A percentile compares a stretch with the other conserved stretches of the same genome.
These are phyloP conservation scores for Leccinum fibrillosum DNA, from an alignment of 768 basidiomycete genomes.

Conservation along the genomic window DNA sequence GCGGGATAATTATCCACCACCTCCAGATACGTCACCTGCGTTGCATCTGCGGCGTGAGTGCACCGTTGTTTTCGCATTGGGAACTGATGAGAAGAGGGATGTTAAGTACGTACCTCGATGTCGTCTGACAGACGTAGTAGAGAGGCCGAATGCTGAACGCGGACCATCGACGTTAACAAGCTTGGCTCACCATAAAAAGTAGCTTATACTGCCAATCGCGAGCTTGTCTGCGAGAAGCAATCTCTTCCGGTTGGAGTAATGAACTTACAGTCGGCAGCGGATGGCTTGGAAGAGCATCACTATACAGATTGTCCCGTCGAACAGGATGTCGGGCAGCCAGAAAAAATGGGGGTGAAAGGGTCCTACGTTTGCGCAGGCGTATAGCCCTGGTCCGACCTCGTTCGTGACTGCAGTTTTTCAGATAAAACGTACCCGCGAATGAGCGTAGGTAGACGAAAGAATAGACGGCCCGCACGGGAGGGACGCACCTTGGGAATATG, in stretches of 20 bases:
- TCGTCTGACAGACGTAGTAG: background rate
- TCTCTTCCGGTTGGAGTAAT: background rate
- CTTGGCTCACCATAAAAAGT: constrained; percentile 14
- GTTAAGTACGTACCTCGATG: background rate
- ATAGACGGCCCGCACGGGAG: background rate
- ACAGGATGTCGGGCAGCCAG: constrained; percentile 10
- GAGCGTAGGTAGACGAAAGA: background rate
- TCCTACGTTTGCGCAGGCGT: background rate
- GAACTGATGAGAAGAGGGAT: background rate
- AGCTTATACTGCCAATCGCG: constrained; percentile 5
- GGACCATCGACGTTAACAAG: background rate
- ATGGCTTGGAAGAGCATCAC: constrained; percentile 6
- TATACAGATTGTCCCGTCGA: constrained; percentile 6
- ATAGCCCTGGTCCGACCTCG: constrained; percentile 1
- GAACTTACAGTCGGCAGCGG: background rate
- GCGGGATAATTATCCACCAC: constrained; percentile 4
- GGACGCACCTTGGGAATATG: constrained; percentile 2
- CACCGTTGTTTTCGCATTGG: background rate
- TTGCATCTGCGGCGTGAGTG: background rate
- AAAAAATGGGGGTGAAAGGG: background rate
- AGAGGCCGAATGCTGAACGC: background rate
- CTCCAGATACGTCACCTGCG: constrained; percentile 1
- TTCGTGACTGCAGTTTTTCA: constrained; percentile 4
- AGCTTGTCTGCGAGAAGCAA: constrained; percentile 6
- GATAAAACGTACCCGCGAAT: background rate